Conservation (phyloP, 257 asterid genomes). For the Perilla frutescens region DNA sequence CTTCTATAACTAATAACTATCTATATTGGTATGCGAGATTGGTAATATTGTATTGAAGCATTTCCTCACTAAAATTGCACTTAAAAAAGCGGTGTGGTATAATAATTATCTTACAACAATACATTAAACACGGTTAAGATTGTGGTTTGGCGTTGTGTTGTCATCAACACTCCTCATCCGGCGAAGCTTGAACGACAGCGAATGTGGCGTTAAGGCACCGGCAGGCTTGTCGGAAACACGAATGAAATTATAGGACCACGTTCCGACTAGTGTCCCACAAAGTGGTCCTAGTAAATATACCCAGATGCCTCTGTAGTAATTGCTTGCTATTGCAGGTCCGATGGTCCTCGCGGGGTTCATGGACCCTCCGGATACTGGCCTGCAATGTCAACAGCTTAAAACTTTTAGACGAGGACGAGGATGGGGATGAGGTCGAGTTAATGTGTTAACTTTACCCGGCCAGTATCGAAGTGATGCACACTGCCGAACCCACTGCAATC, state of each 20-base stretch:
- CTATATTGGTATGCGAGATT: neutral
- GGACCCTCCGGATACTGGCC: slow-evolving; percentile 91
- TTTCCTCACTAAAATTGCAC: neutral
- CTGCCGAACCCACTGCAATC: slow-evolving; percentile 90
- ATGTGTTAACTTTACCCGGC: slow-evolving; percentile 58
- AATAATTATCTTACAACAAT: neutral
- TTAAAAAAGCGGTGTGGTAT: neutral
- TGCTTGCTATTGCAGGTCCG: slow-evolving; percentile 89
- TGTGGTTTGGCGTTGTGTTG: slow-evolving; percentile 25
- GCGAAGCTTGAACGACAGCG: slow-evolving; percentile 53
- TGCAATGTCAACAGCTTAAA: slow-evolving; percentile 13
- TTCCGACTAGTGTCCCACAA: slow-evolving; percentile 71
- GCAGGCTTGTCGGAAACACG: slow-evolving; percentile 59
- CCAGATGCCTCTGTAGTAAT: slow-evolving; percentile 69
- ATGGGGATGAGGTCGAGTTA: no score
- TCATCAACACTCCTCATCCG: slow-evolving; percentile 52
- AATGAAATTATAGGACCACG: slow-evolving; percentile 68
- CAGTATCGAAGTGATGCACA: slow-evolving; percentile 85
- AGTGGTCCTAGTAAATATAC: slow-evolving; percentile 72
- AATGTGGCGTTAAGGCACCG: slow-evolving; percentile 43
- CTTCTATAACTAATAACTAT: slow-evolving; percentile 12
- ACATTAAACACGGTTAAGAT: slow-evolving; percentile 39
- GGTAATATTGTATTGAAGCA: no score
- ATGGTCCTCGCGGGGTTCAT: slow-evolving; percentile 87
- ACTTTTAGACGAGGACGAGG: no score